phyloP scores from a whole-genome alignment of 768 basidiomycete species.

The Hygrophoropsis aurantiaca region DNA sequence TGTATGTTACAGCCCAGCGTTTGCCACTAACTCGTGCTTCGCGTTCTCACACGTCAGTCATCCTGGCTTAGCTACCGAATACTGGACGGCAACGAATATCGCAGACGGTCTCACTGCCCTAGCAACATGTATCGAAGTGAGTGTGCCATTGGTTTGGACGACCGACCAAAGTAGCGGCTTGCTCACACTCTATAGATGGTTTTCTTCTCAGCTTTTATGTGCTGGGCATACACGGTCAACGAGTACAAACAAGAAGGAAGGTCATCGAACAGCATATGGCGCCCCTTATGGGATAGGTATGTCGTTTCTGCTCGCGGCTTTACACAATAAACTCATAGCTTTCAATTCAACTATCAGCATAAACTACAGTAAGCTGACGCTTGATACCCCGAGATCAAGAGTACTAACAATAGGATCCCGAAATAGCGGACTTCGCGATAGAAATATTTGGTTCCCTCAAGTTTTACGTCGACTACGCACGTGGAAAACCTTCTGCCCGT shows the following conservation, averaged over 20 bases:
- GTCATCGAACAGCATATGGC: slow-evolving; percentile 57
- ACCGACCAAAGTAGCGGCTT: not conserved
- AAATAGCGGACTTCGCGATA: slow-evolving; percentile 57
- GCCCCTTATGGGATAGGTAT: slow-evolving; percentile 67
- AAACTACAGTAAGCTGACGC: slow-evolving; percentile 40
- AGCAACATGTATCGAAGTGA: slow-evolving; percentile 79
- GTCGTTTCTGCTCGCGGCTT: slow-evolving; percentile 9
- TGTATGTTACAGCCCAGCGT: slow-evolving; percentile 31
- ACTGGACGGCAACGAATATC: slow-evolving; percentile 84
- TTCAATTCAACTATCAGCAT: slow-evolving; percentile 35
- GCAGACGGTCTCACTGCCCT: slow-evolving; percentile 83
- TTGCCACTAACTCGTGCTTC: not conserved
- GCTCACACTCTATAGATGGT: slow-evolving; percentile 60
- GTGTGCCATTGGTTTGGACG: slow-evolving; percentile 3
- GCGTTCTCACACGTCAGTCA: not conserved
- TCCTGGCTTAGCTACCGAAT: slow-evolving; percentile 54
- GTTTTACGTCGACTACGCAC: slow-evolving; percentile 52
- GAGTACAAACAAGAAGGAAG: slow-evolving; percentile 60
- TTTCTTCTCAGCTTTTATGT: slow-evolving; percentile 73
- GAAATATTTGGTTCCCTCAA: slow-evolving; percentile 66
- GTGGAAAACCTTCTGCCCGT: slow-evolving; percentile 29
- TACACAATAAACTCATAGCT: not conserved
- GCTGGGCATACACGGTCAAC: slow-evolving; percentile 75
- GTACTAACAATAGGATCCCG: slow-evolving; percentile 6
- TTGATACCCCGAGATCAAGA: not conserved